Evolutionary conservation across 805 yeast species (phyloP), one percentile per base, ranked within the genome.

Genomic region (Yarrowia sp.): DNA sequence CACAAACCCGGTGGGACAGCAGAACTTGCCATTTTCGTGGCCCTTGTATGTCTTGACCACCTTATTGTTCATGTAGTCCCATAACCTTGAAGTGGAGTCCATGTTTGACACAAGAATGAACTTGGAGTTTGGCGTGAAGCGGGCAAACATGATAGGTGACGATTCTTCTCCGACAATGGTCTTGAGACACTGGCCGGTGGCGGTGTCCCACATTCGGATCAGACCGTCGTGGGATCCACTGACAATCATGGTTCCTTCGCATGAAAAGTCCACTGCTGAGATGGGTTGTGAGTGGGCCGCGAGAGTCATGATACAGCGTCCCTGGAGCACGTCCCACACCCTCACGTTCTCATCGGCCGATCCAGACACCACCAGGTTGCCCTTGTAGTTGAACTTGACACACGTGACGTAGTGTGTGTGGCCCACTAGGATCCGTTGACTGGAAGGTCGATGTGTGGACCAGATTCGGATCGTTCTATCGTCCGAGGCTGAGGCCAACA

Each of bases 241-340:
- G 2, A 86, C 88, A 9, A 95, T 83, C 38, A 95, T 84, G 0
- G 96, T 82, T 66, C 92, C 92, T 69, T 89, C 97, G 65, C 83
- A 85, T 1, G 89, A 84, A 54, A 93, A 76, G 70, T 90, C 87
- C 1, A 92, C 78, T 0, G 90, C 81, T 22, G 90, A 85, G 1
- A 95, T 89, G 0, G 98, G 96, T 69, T 91, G 98, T 0, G 96
- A 85, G 75, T 93, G 99, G 0, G 98, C 98, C 41, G 96, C 88
- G 58, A 93, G 77, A 0, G 96, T 90, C 71, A 88, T 86, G 70
- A 91, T 76, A 65, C 89, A 83, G 41, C 81, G 81, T 0, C 96
- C 96, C 19, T 84, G 78, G 33, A 80, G 78, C 1, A 88, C 83
- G 74, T 93, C 97, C 99, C 99, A 93, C 2, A 93, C 81, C 61